Base-by-base conservation (phyloP, 805 yeast species). In the Lachancea mirantina region DNA sequence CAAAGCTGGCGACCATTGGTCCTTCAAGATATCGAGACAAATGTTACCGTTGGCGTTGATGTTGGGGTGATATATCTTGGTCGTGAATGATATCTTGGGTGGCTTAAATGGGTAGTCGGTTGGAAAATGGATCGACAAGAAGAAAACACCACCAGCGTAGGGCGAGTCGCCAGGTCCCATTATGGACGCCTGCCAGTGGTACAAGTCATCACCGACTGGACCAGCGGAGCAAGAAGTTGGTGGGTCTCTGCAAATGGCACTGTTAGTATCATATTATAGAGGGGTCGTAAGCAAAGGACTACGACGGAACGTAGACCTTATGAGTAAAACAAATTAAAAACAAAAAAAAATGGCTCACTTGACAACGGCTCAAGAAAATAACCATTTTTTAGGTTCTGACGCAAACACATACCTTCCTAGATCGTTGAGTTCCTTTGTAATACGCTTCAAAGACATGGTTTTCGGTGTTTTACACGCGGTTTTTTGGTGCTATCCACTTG, bases 161-260 rank as follows among this genome's bases (percentile, higher is more conserved):
- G 84, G 92, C 29, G 96, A 84, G 65, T 92, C 97, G 47, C 95
- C 75, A 32, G 98, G 98, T 30, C 98, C 98, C 94, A 92, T 85
- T 60, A 92, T 92, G 26, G 97, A 88, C 25, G 97, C 98, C 67
- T 92, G 97, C 98, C 98, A 92, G 70, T 89, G 97, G 68, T 82
- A 92, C 57, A 89, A 69, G 62, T 89, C 98, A 52, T 92, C 97
- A 29, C 96, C 96, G 28, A 85, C 92, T 50, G 98, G 98, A 25
- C 98, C 98, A 8, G 98, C 98, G 15, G 96, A 87, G 66, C 97
- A 92, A 28, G 96, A 88, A 42, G 96, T 83, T 52, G 97, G 97
- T 44, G 98, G 98, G 61, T 89, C 98, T 72, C 95, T 85, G 50
- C 4, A 26, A 6, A 22, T 9, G 10, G n/a, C 20, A 29, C 17